These are phyloP conservation scores for Neospora caninum DNA, from an alignment of 169 alveolate species.

Conservation along the genomic window DNA sequence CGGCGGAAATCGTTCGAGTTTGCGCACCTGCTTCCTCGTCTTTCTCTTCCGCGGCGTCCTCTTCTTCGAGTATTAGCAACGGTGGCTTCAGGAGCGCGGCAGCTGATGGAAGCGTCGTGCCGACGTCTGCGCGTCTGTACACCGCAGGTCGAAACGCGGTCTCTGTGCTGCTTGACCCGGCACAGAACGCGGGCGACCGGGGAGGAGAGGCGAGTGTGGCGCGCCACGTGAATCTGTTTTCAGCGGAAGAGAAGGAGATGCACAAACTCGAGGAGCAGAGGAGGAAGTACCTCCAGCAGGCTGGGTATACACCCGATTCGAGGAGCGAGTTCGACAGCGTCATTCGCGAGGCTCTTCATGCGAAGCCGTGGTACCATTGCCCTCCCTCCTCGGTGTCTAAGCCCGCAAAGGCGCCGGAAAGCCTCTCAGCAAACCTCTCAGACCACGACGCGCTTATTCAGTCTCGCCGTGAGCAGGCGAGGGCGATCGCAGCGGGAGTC, in stretches of 20 bases:
- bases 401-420: background rate
- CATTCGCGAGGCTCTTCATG: background rate
- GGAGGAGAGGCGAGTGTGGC: background rate
- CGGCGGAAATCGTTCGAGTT: background rate
- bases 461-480: background rate
- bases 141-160: background rate
- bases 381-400: background rate
- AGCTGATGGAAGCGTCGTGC: background rate
- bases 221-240: conserved; percentile 46
- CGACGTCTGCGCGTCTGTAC: background rate
- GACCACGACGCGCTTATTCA: background rate
- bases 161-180: background rate
- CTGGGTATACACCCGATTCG: conserved; percentile 31
- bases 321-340: conserved; percentile 56
- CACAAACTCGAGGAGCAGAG: conserved; percentile 72
- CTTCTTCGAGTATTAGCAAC: no score
- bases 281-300: conserved; percentile 40
- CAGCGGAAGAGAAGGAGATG: conserved; percentile 64
- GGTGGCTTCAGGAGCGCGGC: no score
- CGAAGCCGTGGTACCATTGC: conserved; percentile 8
- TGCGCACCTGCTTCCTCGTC: background rate
- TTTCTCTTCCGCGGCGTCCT: background rate
- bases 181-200: background rate
- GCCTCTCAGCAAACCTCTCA: background rate
- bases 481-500: background rate